Evolutionary conservation across 2,329 filamentous ascomycete species (phyloP).

Genomic region (Ophiostoma sp.): DNA sequence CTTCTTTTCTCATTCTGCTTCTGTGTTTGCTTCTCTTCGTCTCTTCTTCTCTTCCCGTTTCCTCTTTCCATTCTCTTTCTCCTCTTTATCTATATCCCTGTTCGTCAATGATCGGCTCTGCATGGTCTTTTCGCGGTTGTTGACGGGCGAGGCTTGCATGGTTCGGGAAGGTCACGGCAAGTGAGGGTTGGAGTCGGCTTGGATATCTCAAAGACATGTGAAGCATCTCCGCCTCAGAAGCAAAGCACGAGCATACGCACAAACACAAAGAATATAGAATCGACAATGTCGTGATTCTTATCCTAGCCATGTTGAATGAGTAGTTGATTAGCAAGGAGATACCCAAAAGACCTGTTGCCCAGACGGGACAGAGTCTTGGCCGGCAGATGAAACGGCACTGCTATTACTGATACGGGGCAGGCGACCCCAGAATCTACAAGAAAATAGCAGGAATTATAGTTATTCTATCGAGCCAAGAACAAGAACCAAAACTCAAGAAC

Average conservation of each 20-base stretch:
- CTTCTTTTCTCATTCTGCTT: neutral
- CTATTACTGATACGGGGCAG: no score
- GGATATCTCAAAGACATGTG: neutral
- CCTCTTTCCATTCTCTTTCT: no score
- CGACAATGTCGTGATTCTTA: no score
- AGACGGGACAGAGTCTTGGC: slow-evolving; percentile 8
- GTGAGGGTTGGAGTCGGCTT: neutral
- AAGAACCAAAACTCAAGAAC: no score
- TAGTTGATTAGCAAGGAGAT: no score
- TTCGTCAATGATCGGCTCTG: neutral
- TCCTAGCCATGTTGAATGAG: no score
- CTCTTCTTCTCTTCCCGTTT: no score
- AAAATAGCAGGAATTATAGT: neutral
- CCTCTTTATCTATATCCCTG: slow-evolving; percentile 5
- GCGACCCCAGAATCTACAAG: no score
- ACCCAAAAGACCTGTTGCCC: neutral
- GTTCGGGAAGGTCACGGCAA: slow-evolving; percentile 4
- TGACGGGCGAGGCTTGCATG: neutral
- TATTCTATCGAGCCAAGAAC: neutral
- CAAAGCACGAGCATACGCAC: neutral
- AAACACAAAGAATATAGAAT: neutral
- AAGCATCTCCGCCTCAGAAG: neutral
- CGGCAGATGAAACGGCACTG: slow-evolving; percentile 6
- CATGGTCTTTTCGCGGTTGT: neutral
- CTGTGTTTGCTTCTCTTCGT: neutral